A percentile compares a stretch with the other conserved stretches of the same genome.
Conservation (phyloP, 1,139 yeast species). For the Tardiomyces digboiensis region DNA sequence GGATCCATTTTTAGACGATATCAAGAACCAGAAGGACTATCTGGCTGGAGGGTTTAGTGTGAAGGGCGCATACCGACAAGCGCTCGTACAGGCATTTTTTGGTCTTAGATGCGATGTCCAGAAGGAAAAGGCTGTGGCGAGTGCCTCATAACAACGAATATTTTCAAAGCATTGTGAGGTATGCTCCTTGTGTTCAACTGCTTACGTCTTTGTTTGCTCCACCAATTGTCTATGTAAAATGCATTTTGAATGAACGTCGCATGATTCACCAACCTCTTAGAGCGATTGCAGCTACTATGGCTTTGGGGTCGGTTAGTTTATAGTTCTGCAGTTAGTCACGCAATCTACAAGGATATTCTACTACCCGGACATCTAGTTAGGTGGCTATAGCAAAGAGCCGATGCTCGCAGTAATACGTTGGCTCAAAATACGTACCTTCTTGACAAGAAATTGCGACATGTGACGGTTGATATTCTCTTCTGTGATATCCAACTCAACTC, state of each 20-base stretch:
- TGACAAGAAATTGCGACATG: neutral
- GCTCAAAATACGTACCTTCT: neutral
- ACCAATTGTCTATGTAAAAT: no score
- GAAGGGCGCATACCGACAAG: constrained; percentile 59
- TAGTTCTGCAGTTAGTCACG: neutral
- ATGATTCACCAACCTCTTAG: neutral
- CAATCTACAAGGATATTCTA: no score
- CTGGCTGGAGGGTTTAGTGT: constrained; percentile 83
- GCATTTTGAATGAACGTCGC: no score
- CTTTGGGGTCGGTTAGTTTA: neutral
- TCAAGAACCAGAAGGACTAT: constrained; percentile 57
- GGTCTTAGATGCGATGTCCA: constrained; percentile 79
- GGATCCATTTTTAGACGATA: constrained; percentile 53
- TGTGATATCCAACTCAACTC: constrained; percentile 2
- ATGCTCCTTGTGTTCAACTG: no score
- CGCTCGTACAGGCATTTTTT: constrained; percentile 80
- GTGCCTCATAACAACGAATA: no score
- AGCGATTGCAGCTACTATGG: neutral
- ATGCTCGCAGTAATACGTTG: no score
- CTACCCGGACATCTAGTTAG: no score
- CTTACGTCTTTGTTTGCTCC: no score
- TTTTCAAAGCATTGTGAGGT: no score
- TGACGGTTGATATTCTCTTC: neutral
- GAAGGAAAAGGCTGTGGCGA: constrained; percentile 54
- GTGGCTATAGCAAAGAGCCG: no score